Evolutionary conservation across 495 filamentous ascomycete species (phyloP), one percentile per base, ranked within the genome.

Genomic region (Trichoderma parareesei): DNA sequence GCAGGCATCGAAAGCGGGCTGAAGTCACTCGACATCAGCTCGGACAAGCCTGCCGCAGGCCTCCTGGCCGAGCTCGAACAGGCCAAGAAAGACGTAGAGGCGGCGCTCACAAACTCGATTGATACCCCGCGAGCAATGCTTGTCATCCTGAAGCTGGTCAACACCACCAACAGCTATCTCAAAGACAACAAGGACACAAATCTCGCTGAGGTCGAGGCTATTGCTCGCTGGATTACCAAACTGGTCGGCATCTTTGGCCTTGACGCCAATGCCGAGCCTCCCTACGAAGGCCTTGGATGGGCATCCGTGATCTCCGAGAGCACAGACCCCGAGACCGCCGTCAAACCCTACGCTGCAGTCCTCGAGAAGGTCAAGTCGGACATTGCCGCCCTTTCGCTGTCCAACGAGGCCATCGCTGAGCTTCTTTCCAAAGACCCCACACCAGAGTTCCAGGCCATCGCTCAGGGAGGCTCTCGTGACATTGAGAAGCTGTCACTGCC

Each of bases 241-340:
- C 88, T 98, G 60, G 86, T 93, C 46, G 87, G 85, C 63, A 89
- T 92, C 61, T 88, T 98, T 49, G 94, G 94, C 66, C 85, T 98
- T 1, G 90, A 97, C 70, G 81, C 84, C n/a, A 76, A 80, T 41
- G 82, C 85, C 6, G 74, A 77, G 27, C 79, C 83, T 55, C 77
- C 81, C 14, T 82, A 83, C 61, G 81, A 86, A 16, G 76, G 77
- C 20, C 86, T 97, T 44, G 93, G 92, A 66, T 98, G 93, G 93
- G 85, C 82, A n/a, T 86, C 88, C 60, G 85, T 87, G 42, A 80
- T 87, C 4, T 79, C 81, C 46, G 78, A 71, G 27, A 72, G 76
- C 48, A 60, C 78, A 13, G 77, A 77, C 33, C 79, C 82, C 10
- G 63, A 71, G 43, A 76, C 73, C 1, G 75, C 76, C 2, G 75